These are phyloP conservation scores for Rhododendron henanense DNA, from an alignment of 148 eudicot genomes.

Conservation along the genomic window DNA sequence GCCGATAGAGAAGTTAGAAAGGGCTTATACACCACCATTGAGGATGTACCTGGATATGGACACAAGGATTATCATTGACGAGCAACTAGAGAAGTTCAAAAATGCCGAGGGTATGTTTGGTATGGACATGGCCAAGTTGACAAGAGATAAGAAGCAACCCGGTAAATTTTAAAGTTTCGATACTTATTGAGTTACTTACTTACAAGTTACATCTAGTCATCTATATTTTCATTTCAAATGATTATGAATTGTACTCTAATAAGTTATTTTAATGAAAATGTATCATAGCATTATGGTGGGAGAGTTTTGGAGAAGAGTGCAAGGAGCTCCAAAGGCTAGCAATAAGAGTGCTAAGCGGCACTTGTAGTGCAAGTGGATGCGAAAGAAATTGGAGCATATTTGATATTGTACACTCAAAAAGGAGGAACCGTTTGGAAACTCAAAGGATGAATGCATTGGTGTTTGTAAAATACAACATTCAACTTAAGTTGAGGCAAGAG, in stretches of 20 bases:
- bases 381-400: too few species aligned
- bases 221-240: background rate
- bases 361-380: too few species aligned
- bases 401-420: too few species aligned
- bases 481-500: too few species aligned
- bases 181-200: background rate
- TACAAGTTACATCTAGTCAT: background rate
- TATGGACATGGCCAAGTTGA: background rate
- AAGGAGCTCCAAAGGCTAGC: background rate
- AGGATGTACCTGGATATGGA: background rate
- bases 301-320: background rate
- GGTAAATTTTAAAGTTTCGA: background rate
- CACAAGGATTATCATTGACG: background rate
- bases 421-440: too few species aligned
- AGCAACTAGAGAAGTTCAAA: background rate
- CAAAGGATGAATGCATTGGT: too few species aligned
- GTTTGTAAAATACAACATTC: too few species aligned
- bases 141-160: background rate
- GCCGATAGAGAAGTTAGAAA: background rate
- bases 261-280: too few species aligned
- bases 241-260: too few species aligned
- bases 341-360: too few species aligned
- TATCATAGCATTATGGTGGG: constrained; percentile 7
- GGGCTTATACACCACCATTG: background rate
- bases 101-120: background rate